Evolutionary conservation across 306 rosid genomes (phyloP).

Genomic region (Arachis hypogaea): DNA sequence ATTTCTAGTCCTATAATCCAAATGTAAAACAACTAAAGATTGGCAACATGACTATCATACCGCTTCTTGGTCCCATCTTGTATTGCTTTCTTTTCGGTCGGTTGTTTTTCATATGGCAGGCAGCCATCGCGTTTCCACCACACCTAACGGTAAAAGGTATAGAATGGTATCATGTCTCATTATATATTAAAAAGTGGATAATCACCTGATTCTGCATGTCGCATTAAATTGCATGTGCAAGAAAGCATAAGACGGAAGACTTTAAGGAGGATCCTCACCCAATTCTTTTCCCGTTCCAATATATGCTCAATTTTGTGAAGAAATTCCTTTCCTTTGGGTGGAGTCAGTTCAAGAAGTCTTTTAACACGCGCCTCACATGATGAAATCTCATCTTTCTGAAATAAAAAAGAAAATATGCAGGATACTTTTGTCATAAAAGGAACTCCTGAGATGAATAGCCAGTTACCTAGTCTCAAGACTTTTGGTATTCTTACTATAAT

Average conservation of each 20-base stretch:
- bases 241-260: slow-evolving; percentile 15
- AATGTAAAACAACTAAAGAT: slow-evolving; percentile 12
- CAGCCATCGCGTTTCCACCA: slow-evolving; percentile 99
- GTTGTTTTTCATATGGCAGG: slow-evolving; percentile 89
- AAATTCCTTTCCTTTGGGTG: slow-evolving; percentile 81
- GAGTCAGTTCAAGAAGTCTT: slow-evolving; percentile 83
- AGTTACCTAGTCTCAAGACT: neutral
- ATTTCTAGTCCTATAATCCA: slow-evolving; percentile 10
- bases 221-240: slow-evolving; percentile 8
- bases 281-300: slow-evolving; percentile 90
- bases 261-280: slow-evolving; percentile 65
- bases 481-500: neutral
- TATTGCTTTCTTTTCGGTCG: slow-evolving; percentile 63
- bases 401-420: slow-evolving; percentile 31
- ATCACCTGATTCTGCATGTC: neutral
- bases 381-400: slow-evolving; percentile 91
- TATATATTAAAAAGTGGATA: neutral
- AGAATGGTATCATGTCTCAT: slow-evolving; percentile 12
- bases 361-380: slow-evolving; percentile 85
- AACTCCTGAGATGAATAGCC: neutral
- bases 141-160: slow-evolving; percentile 52
- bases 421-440: slow-evolving; percentile 11
- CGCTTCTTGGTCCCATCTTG: slow-evolving; percentile 84
- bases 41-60: slow-evolving; percentile 50
- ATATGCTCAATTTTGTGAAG: slow-evolving; percentile 87